A percentile compares a stretch with the other conserved stretches of the same genome.
Evolutionary conservation across 1,284 basidiomycete species (phyloP).

Genomic region (Fistulinella staudtii): DNA sequence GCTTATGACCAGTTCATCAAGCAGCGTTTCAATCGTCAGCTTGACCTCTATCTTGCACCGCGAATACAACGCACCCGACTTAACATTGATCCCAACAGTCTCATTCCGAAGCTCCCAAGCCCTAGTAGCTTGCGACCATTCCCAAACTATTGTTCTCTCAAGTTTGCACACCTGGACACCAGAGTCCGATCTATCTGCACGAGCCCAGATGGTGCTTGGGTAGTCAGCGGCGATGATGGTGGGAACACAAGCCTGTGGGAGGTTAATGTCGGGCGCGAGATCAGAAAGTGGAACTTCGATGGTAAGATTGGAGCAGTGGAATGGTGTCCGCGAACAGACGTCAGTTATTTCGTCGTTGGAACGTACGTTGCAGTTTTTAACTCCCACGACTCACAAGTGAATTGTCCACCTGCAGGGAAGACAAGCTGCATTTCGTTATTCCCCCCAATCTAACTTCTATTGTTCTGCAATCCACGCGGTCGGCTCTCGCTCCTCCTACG

Average conservation of each 20-base stretch:
- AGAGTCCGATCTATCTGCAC: constrained; percentile 76
- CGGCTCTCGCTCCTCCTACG: constrained; percentile 60
- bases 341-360: constrained; percentile 77
- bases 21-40: constrained; percentile 90
- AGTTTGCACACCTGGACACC: constrained; percentile 66
- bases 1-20: constrained; percentile 92
- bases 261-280: constrained; percentile 85
- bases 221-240: constrained; percentile 87
- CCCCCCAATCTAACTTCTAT: constrained; percentile 70
- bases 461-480: constrained; percentile 58
- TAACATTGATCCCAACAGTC: constrained; percentile 85
- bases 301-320: constrained; percentile 82
- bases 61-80: constrained; percentile 85
- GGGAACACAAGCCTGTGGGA: constrained; percentile 93
- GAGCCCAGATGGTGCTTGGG: constrained; percentile 91
- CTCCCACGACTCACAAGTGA: constrained; percentile 9
- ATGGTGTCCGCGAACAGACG: constrained; percentile 91
- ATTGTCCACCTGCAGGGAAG: constrained; percentile 52
- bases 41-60: constrained; percentile 97
- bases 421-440: constrained; percentile 77
- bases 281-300: constrained; percentile 84
- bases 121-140: constrained; percentile 92
- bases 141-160: constrained; percentile 81
- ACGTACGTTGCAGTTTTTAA: constrained; percentile 52
- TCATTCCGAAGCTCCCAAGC: constrained; percentile 95